Percentiles rank a stretch among this genome's conserved stretches.
Conservation (phyloP, 1,284 basidiomycete genomes). For the Ganoderma leucocontextum region DNA sequence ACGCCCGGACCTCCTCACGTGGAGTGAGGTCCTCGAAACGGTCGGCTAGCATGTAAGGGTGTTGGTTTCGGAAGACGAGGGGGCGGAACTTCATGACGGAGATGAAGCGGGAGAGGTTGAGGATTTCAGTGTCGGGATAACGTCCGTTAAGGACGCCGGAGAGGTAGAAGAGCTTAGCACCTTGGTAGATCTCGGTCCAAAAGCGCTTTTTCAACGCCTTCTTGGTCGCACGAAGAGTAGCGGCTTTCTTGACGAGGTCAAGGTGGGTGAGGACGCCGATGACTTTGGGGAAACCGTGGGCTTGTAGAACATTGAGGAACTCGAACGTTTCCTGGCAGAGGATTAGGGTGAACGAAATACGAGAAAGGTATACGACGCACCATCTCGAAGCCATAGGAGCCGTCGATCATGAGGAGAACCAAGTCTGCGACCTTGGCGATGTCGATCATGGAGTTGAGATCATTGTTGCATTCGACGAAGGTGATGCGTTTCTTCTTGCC, state of each 20-base stretch:
- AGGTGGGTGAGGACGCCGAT: conserved; percentile 96
- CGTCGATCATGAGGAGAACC: conserved; percentile 97
- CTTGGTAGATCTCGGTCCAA: conserved; percentile 99
- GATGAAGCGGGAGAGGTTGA: conserved; percentile 96
- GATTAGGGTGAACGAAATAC: conserved; percentile 3
- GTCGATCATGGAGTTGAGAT: conserved; percentile 98
- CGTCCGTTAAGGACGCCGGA: conserved; percentile 98
- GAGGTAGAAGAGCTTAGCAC: conserved; percentile 98
- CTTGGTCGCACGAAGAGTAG: conserved; percentile 90
- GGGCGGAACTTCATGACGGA: conserved; percentile 99
- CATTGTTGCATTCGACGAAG: conserved; percentile 97
- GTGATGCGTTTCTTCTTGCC: conserved; percentile 94
- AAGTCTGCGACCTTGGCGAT: conserved; percentile 96
- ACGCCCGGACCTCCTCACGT: conserved; percentile 80
- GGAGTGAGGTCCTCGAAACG: conserved; percentile 96
- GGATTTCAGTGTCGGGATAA: conserved; percentile 96
- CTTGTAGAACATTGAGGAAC: conserved; percentile 96
- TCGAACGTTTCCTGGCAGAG: conserved; percentile 94
- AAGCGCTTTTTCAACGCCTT: conserved; percentile 98
- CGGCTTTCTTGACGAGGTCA: conserved; percentile 95
- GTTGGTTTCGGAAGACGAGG: conserved; percentile 93
- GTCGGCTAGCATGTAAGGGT: conserved; percentile 97
- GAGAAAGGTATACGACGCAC: conserved; percentile 50
- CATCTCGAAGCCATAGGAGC: conserved; percentile 99
- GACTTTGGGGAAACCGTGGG: conserved; percentile 98